A percentile compares a stretch with the other conserved stretches of the same genome.
Evolutionary conservation across 441 rosid genomes (phyloP).

Genomic region (Raphanus hybrid): DNA sequence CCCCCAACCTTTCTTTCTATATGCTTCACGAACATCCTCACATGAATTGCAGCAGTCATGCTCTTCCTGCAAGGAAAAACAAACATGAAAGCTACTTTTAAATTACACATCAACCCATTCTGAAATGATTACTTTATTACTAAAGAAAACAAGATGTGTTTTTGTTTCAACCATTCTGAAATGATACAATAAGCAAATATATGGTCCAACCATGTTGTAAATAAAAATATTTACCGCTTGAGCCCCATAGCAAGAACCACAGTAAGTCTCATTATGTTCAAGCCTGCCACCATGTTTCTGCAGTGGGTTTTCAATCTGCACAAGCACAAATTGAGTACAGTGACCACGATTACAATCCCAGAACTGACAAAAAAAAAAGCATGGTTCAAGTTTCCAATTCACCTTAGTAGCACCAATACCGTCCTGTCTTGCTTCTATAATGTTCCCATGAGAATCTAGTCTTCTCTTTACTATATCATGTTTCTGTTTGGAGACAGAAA

Average conservation of each 20-base stretch:
- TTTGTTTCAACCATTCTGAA: too few relatives aligned
- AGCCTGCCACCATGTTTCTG: slow-evolving; percentile 97
- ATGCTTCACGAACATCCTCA: slow-evolving; percentile 56
- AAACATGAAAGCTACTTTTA: not conserved
- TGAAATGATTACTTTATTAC: too few relatives aligned
- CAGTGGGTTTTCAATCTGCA: slow-evolving; percentile 86
- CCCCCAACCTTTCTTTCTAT: too few relatives aligned
- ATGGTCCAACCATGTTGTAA: too few relatives aligned
- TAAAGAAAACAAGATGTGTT: too few relatives aligned
- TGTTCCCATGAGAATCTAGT: slow-evolving; percentile 77
- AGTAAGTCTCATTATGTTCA: slow-evolving; percentile 92
- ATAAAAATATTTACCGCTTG: slow-evolving; percentile 57
- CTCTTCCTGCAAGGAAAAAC: too few relatives aligned
- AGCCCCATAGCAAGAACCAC: slow-evolving; percentile 96
- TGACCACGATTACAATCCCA: too few relatives aligned
- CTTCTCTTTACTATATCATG: slow-evolving; percentile 91
- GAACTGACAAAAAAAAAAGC: too few relatives aligned
- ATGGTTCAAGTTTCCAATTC: not conserved
- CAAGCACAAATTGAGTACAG: slow-evolving; percentile 20
- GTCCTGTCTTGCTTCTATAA: slow-evolving; percentile 77
- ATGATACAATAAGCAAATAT: too few relatives aligned
- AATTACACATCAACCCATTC: too few relatives aligned
- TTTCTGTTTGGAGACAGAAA: slow-evolving; percentile 50
- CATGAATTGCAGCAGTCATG: too few relatives aligned
- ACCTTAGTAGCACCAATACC: slow-evolving; percentile 95